Evolutionary conservation across 768 basidiomycete species (phyloP).

Genomic region (Mycena rosella): DNA sequence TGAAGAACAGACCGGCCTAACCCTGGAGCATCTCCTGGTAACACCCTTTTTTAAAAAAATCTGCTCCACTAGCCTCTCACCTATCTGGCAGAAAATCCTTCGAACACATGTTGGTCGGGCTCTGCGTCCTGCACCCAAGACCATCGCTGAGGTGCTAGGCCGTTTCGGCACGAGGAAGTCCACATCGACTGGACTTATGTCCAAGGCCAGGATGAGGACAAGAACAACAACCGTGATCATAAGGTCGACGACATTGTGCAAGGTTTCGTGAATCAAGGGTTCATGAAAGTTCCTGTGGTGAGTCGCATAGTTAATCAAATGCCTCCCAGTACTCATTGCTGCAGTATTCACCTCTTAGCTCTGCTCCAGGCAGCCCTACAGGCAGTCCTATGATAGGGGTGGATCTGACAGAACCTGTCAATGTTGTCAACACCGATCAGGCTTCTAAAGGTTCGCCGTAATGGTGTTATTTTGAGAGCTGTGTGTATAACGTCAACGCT

Average conservation of each 20-base stretch:
- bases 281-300: too few relatives aligned
- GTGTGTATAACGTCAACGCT: too few relatives aligned
- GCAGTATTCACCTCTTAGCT: too few relatives aligned
- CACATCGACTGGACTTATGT: background rate
- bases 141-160: background rate
- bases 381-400: too few relatives aligned
- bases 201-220: background rate
- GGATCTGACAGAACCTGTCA: too few relatives aligned
- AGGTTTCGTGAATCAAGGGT: background rate
- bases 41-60: too few relatives aligned
- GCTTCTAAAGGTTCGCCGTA: too few relatives aligned
- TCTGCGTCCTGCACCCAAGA: background rate
- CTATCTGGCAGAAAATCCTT: background rate
- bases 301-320: too few relatives aligned
- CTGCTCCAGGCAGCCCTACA: too few relatives aligned
- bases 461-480: too few relatives aligned
- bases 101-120: background rate
- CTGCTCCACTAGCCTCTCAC: background rate
- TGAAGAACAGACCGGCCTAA: background rate
- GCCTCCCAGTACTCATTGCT: too few relatives aligned
- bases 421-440: too few relatives aligned
- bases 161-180: background rate
- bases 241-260: background rate
- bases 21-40: background rate
- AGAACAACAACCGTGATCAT: background rate